Evolutionary conservation across 179 eudicot species (phyloP).

Genomic region (Gypsophila paniculata): DNA sequence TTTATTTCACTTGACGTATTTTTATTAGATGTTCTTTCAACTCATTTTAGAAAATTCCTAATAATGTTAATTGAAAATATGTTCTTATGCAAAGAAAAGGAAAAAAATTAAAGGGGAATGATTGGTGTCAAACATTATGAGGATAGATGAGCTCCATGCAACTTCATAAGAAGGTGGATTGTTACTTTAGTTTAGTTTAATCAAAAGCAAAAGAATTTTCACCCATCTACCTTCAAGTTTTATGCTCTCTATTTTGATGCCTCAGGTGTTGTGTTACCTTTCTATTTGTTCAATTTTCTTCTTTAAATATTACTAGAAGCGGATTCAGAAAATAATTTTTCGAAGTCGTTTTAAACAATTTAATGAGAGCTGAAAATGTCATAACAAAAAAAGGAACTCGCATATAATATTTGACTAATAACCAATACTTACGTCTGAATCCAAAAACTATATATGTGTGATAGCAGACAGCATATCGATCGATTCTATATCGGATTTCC

Average conservation of each 20-base stretch:
- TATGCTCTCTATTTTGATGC: conserved; percentile 33
- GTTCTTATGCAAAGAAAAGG: conserved; percentile 4
- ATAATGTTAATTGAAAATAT: neutral
- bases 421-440: too few species aligned
- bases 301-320: conserved; percentile 12
- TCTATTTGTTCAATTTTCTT: conserved; percentile 18
- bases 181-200: conserved; percentile 35
- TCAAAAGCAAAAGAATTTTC: conserved; percentile 35
- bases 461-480: too few species aligned
- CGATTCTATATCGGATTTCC: too few species aligned
- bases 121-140: conserved; percentile 32
- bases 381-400: too few species aligned
- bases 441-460: too few species aligned
- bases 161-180: conserved; percentile 27
- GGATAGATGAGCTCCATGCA: conserved; percentile 41
- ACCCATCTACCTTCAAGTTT: conserved; percentile 32
- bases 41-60: too few species aligned
- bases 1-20: too few species aligned
- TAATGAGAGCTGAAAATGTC: too few species aligned
- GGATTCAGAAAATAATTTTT: neutral
- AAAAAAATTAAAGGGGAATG: conserved; percentile 8
- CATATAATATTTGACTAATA: too few species aligned
- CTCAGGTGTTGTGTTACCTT: conserved; percentile 22
- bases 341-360: neutral
- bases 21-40: too few species aligned